Evolutionary conservation across 257 asterid species (phyloP), one percentile per base, ranked within the genome.

Genomic region (Penstemon davidsonii): DNA sequence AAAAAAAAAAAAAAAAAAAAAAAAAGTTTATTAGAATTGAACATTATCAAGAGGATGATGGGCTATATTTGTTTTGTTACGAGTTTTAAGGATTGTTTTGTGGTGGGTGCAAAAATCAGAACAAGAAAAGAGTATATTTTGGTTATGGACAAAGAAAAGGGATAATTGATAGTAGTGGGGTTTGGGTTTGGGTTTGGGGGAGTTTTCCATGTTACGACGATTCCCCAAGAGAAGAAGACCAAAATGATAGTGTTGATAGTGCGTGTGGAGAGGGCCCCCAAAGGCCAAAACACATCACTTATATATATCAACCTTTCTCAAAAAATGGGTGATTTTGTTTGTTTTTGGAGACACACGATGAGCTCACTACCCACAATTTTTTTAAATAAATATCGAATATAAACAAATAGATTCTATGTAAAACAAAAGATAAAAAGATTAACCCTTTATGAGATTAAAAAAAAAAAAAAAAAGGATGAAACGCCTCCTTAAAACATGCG

Each of bases 81-180:
- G 79, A 65, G 75, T 56, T 76, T 63, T 75, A 39, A 44, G 50
- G 13, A 53, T 72, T 49, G 73, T 73, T 69, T 71, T 45, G 40
- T 42, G 19, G 36, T 38, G 36, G 69, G 72, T 60, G 54, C 12
- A 59, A 49, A 43, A 53, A 37, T 13, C 5, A 52, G 13, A 61
- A 51, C 44, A 15, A 47, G n/a, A 42, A 37, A 41, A 40, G 69
- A 66, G 70, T 38, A 56, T 76, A 61, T 64, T 53, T 8, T 79
- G 79, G 73, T 60, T 76, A 73, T 70, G 85, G 87, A 84, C 83
- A 78, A 84, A 78, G 77, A 52, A 73, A 71, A 79, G 68, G 82
- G 76, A 82, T 76, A 76, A 82, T 81, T 70, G 77, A 52, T 64
- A 71, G 49, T 44, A 74, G 61, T 72, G 76, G 79, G 75, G 39